Base-by-base conservation (phyloP, 148 eudicot genomes). In the Rhododendron vialii region DNA sequence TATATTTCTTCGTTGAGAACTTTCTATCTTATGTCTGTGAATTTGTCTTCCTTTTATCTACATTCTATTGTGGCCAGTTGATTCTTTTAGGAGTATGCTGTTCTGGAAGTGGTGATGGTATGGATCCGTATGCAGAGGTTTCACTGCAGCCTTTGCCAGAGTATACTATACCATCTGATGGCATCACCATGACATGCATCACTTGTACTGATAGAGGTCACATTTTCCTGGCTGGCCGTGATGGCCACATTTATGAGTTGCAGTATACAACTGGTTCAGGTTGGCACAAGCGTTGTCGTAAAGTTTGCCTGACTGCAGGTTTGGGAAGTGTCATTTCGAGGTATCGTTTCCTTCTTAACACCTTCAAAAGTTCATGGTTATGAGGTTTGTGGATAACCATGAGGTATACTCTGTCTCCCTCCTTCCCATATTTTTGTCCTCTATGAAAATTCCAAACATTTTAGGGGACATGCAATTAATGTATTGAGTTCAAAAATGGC, bases 61-160 rank as follows among this genome's bases (percentile, higher is more conserved):
- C 61, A 50, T 80, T 83, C 80, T 59, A 67, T 86, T 88, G 41
- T 87, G 84, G 65, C 83, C 95, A 97, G 99, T 88, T 97, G 91
- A 90, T 94, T 82, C 95, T 97, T 86, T 95, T 97, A 89, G 99
- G 99, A 85, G 93, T 97, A 81, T 97, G 98, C 93, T 97, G 96
- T 88, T 91, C 98, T 85, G 94, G 93, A 89, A 90, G 95, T 74
- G 90, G 94, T 85, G 99, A 97, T 85, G 96, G 94, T 87, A 90
- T 89, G 80, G 99, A 97, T 92, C 99, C 98, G 48, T 95, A 93
- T 92, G 98, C 96, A 20, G 98, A 95, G 91, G 94, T 95, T 85
- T 89, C 95, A 53, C 92, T 97, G 84, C 99, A 97, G 91, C 95
- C 95, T 57, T 89, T 97, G 88, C 95, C 99, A 3, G 98, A 95